phyloP scores from a whole-genome alignment of 1,284 basidiomycete genomes.

The Ceratobasidium sp. region DNA sequence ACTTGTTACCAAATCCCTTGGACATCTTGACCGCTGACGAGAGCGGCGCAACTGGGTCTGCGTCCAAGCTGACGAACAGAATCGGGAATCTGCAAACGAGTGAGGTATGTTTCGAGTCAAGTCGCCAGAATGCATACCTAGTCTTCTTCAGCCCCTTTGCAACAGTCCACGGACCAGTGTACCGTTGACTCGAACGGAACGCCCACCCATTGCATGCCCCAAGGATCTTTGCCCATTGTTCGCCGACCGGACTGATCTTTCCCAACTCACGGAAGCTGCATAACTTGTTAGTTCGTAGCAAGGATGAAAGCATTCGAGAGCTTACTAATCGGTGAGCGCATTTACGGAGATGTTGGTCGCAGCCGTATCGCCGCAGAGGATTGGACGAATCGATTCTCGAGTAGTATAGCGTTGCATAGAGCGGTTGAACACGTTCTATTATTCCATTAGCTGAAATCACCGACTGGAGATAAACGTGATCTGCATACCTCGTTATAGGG shows the following conservation, averaged over 20 bases:
- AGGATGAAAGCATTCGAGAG: neutral
- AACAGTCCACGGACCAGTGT: conserved; percentile 49
- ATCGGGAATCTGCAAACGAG: conserved; percentile 48
- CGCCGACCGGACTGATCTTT: conserved; percentile 36
- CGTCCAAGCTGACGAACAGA: conserved; percentile 50
- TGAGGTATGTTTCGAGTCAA: neutral
- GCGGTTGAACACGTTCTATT: conserved; percentile 11
- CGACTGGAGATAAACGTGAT: neutral
- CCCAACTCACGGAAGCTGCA: conserved; percentile 45
- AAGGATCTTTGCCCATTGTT: conserved; percentile 46
- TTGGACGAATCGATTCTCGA: conserved; percentile 15
- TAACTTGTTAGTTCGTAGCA: neutral
- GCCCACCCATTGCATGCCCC: conserved; percentile 45
- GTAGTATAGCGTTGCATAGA: neutral
- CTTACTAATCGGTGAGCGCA: conserved; percentile 19
- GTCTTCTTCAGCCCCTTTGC: conserved; percentile 48
- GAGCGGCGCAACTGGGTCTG: conserved; percentile 53
- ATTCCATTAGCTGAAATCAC: neutral
- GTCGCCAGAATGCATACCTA: conserved; percentile 25
- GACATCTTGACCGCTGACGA: conserved; percentile 49
- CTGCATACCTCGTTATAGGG: conserved; percentile 24
- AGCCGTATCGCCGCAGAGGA: conserved; percentile 51
- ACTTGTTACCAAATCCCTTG: conserved; percentile 49
- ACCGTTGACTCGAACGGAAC: conserved; percentile 43
- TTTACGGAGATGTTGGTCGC: conserved; percentile 6